Evolutionary conservation across 805 yeast species (phyloP).

Genomic region (Myxozyma monticola): DNA sequence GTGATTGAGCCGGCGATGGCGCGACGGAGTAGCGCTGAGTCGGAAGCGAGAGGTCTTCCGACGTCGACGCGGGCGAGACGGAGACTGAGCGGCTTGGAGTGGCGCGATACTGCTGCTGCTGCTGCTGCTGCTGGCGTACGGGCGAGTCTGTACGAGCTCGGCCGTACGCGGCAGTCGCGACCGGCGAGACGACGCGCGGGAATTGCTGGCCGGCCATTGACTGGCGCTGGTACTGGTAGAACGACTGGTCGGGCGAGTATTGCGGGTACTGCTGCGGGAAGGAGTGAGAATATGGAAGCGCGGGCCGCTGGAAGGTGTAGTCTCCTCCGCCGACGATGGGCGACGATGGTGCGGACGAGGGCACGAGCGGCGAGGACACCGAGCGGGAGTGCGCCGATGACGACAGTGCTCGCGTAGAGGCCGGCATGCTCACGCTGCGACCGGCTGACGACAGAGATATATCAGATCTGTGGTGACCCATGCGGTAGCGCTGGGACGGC

Average conservation of each 20-base stretch:
- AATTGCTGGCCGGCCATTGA: not conserved
- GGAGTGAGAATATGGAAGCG: not conserved
- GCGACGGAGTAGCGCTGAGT: not conserved
- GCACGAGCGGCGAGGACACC: slow-evolving; percentile 4
- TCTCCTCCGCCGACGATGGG: not conserved
- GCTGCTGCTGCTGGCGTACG: not conserved
- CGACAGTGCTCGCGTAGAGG: not conserved
- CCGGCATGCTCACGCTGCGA: slow-evolving; percentile 11
- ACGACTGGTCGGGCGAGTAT: slow-evolving; percentile 2
- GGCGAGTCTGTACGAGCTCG: slow-evolving; percentile 5
- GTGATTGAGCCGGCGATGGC: no score
- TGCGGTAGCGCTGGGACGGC: slow-evolving; percentile 6
- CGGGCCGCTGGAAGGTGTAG: not conserved
- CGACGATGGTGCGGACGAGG: not conserved
- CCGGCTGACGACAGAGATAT: slow-evolving; percentile 4
- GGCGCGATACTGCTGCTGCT: no score
- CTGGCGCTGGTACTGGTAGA: slow-evolving; percentile 11
- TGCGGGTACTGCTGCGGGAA: slow-evolving; percentile 4
- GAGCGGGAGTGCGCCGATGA: slow-evolving; percentile 6
- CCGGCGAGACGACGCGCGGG: slow-evolving; percentile 2
- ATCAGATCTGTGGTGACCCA: slow-evolving; percentile 14
- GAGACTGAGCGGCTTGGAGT: slow-evolving; percentile 7
- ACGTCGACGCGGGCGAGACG: not conserved
- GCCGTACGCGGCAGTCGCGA: not conserved
- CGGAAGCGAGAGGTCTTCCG: not conserved